These are phyloP conservation scores for Aspergillus funiculosus DNA, from an alignment of 495 filamentous ascomycete species.

Conservation along the genomic window DNA sequence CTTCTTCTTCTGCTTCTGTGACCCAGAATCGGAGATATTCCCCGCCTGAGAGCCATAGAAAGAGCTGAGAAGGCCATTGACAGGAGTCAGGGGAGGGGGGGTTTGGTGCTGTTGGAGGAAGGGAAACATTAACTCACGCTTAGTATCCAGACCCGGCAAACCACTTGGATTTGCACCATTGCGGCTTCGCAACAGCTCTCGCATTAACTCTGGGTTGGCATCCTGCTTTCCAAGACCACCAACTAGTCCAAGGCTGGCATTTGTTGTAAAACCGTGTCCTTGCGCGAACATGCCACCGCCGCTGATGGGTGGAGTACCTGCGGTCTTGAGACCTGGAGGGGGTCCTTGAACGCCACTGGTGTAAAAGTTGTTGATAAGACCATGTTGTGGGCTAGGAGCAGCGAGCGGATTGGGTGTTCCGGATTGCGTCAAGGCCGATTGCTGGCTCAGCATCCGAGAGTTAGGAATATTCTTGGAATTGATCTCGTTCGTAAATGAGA, in stretches of 20 bases:
- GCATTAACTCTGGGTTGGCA: slow-evolving; percentile 68
- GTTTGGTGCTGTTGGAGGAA: slow-evolving; percentile 78
- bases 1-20: slow-evolving; percentile 98
- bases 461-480: slow-evolving; percentile 79
- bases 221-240: slow-evolving; percentile 75
- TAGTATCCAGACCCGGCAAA: slow-evolving; percentile 68
- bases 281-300: slow-evolving; percentile 72
- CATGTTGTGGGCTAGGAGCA: slow-evolving; percentile 48
- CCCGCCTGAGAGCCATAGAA: slow-evolving; percentile 84
- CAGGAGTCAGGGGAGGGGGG: slow-evolving; percentile 82
- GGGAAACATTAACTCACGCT: slow-evolving; percentile 93
- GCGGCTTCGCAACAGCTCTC: slow-evolving; percentile 64
- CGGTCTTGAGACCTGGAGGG: slow-evolving; percentile 90
- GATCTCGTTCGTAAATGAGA: slow-evolving; percentile 78
- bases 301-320: slow-evolving; percentile 80
- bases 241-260: slow-evolving; percentile 63
- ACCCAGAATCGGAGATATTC: slow-evolving; percentile 75
- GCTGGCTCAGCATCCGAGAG: slow-evolving; percentile 80
- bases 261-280: slow-evolving; percentile 66
- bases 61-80: slow-evolving; percentile 79
- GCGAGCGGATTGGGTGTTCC: slow-evolving; percentile 53
- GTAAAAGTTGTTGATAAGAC: slow-evolving; percentile 42
- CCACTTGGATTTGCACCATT: slow-evolving; percentile 51
- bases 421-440: slow-evolving; percentile 82
- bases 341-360: slow-evolving; percentile 72